These are phyloP conservation scores for Penicillium paxilli DNA, from an alignment of 495 filamentous ascomycete species.

Conservation along the genomic window DNA sequence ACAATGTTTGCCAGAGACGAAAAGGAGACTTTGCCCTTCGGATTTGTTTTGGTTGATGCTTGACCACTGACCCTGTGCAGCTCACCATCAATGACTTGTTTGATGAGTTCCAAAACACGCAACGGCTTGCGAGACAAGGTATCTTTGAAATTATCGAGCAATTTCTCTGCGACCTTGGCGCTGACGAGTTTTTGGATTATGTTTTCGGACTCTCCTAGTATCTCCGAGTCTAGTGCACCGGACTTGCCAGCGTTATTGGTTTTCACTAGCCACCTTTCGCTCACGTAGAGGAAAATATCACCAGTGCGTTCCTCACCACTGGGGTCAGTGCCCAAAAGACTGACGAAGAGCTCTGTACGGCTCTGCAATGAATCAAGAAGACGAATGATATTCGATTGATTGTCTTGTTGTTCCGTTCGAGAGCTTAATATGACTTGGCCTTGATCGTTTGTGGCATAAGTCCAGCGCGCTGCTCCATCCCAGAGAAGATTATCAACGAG, in stretches of 20 bases:
- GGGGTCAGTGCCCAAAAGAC: constrained; percentile 51
- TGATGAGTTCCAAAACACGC: constrained; percentile 62
- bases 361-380: constrained; percentile 38
- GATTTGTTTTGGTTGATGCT: not conserved
- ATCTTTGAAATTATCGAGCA: constrained; percentile 66
- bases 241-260: constrained; percentile 1
- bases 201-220: constrained; percentile 34
- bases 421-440: constrained; percentile 38
- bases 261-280: constrained; percentile 59
- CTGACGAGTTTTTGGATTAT: constrained; percentile 53
- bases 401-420: constrained; percentile 11
- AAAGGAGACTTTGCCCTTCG: constrained; percentile 30
- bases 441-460: constrained; percentile 33
- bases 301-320: constrained; percentile 58
- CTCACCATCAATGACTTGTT: constrained; percentile 54
- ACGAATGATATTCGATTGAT: constrained; percentile 35
- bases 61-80: constrained; percentile 14
- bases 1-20: constrained; percentile 41
- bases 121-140: constrained; percentile 64
- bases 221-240: not conserved
- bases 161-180: constrained; percentile 63
- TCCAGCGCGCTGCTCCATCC: constrained; percentile 51
- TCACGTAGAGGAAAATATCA: constrained; percentile 62
- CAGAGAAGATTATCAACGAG: constrained; percentile 52
- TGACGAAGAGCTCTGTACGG: constrained; percentile 52